A percentile compares a stretch with the other conserved stretches of the same genome.
Evolutionary conservation across 2,329 filamentous ascomycete genomes (phyloP).

Genomic region (Calonectria pteridis): DNA sequence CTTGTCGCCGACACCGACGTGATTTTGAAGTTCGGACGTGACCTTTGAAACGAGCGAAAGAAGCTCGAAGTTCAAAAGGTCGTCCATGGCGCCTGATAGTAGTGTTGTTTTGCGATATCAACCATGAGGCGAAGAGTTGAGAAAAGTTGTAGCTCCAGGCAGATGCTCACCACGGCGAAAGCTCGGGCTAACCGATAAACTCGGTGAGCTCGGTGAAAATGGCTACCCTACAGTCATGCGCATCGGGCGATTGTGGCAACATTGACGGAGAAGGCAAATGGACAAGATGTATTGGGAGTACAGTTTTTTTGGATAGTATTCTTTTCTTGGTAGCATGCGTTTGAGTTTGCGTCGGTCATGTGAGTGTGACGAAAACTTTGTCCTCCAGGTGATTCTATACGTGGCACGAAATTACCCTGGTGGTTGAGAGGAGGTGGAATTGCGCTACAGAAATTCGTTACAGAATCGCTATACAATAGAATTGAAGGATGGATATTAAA

Average conservation of each 20-base stretch:
- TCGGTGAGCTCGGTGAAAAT: constrained; percentile 15
- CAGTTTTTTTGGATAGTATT: too few relatives aligned
- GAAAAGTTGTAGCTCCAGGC: constrained; percentile 28
- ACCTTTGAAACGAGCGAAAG: constrained; percentile 96
- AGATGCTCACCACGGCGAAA: constrained; percentile 29
- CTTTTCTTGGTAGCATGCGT: background rate
- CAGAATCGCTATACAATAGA: too few relatives aligned
- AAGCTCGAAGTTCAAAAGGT: constrained; percentile 90
- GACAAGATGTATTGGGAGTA: too few relatives aligned
- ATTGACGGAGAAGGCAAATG: background rate
- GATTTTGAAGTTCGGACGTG: constrained; percentile 93
- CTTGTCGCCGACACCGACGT: constrained; percentile 92
- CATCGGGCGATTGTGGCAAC: background rate
- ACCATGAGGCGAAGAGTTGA: constrained; percentile 19
- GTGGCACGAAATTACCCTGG: too few relatives aligned
- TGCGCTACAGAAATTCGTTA: too few relatives aligned
- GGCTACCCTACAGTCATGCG: background rate
- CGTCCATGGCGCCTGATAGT: constrained; percentile 75
- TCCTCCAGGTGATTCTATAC: too few relatives aligned
- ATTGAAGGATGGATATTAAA: too few relatives aligned
- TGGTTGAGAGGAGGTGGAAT: too few relatives aligned
- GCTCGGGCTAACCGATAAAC: constrained; percentile 19
- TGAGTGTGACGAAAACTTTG: too few relatives aligned
- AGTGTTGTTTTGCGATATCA: constrained; percentile 17
- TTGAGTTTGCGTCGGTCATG: background rate